Conservation (phyloP, 345 rosid genomes). For the Aurinia saxatilis region DNA sequence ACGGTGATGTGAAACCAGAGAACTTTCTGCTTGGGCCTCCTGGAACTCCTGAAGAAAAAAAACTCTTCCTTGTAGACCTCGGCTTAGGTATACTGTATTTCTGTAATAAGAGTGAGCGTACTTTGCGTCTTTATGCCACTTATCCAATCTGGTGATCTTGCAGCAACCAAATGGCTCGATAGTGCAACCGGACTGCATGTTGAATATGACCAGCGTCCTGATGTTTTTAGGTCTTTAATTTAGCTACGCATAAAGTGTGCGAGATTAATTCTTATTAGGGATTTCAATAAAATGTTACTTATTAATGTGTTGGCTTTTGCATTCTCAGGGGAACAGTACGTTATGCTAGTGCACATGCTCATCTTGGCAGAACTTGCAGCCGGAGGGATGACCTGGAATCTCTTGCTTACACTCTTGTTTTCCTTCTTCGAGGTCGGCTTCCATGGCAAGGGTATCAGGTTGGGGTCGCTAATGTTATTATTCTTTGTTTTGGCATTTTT, state of each 20-base stretch:
- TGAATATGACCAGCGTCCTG: conserved; percentile 98
- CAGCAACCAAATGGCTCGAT: conserved; percentile 94
- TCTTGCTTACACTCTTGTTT: conserved; percentile 94
- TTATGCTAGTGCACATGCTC: conserved; percentile 97
- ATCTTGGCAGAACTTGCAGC: conserved; percentile 95
- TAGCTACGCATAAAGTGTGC: not conserved
- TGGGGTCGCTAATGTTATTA: conserved; percentile 1
- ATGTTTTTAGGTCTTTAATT: conserved; percentile 72
- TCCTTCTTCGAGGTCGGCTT: conserved; percentile 92
- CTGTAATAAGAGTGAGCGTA: not conserved
- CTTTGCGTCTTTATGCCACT: conserved; percentile 8
- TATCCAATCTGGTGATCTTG: conserved; percentile 18
- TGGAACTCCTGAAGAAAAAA: conserved; percentile 79
- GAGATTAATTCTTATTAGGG: conserved; percentile 3
- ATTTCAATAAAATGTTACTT: not conserved
- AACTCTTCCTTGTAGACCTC: conserved; percentile 85
- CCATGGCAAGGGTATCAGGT: conserved; percentile 99
- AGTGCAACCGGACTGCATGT: conserved; percentile 72
- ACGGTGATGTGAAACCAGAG: conserved; percentile 98
- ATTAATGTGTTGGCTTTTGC: not conserved
- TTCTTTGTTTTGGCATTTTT: not conserved
- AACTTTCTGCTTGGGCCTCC: conserved; percentile 90
- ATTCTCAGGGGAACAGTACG: conserved; percentile 86
- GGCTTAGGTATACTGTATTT: conserved; percentile 59
- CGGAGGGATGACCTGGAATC: conserved; percentile 96